Percentiles rank a stretch among this genome's conserved stretches.
Conservation (phyloP, 176 grass and related monocot species). For the Alopecurus myosuroides region DNA sequence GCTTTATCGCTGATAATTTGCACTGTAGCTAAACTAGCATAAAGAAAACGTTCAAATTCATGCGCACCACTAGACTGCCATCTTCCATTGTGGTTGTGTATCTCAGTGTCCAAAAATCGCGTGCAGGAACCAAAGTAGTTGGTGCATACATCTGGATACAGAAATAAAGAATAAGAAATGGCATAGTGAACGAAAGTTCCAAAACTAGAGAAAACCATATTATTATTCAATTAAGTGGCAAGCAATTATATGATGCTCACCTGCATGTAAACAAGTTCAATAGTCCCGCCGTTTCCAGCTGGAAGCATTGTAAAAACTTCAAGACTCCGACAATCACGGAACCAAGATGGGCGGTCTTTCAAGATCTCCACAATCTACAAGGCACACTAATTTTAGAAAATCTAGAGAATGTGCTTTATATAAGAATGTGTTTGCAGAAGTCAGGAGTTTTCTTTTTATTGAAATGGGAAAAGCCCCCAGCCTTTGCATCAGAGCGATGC, state of each 20-base stretch:
- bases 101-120: conserved; percentile 94
- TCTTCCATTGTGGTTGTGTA: conserved; percentile 87
- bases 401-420: background rate
- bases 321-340: conserved; percentile 90
- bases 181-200: background rate
- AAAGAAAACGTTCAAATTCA: conserved; percentile 5
- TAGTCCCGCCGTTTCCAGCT: conserved; percentile 87
- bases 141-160: conserved; percentile 84
- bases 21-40: background rate
- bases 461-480: too few species aligned
- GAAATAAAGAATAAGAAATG: conserved; percentile 11
- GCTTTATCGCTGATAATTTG: background rate
- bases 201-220: background rate
- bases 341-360: conserved; percentile 92
- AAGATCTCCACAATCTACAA: conserved; percentile 79
- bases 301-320: conserved; percentile 87
- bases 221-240: background rate
- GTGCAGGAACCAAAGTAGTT: conserved; percentile 90
- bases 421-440: background rate
- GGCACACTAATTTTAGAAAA: conserved; percentile 22
- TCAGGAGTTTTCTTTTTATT: too few species aligned
- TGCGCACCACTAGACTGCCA: conserved; percentile 84
- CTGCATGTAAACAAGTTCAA: conserved; percentile 97
- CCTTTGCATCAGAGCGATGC: too few species aligned
- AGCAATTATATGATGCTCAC: conserved; percentile 26